phyloP scores from a whole-genome alignment of 75 land plant genomes.

The Azolla pinnata region DNA sequence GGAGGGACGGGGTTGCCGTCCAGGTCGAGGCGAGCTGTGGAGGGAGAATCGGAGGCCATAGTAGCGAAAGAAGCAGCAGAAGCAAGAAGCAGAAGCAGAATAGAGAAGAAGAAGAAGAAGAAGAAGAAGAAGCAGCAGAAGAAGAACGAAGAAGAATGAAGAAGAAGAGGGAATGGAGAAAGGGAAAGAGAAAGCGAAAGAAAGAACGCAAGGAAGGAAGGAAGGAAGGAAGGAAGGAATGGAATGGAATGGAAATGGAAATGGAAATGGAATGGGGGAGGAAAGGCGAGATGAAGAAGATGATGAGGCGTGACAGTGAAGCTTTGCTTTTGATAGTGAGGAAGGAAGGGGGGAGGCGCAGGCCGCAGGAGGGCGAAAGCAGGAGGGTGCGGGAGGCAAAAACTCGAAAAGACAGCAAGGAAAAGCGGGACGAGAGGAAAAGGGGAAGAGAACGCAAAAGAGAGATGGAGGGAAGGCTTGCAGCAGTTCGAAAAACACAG shows the following conservation, averaged over 20 bases:
- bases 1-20: constrained; percentile 55
- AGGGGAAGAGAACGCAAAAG: not conserved
- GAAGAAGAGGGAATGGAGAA: not conserved
- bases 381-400: not conserved
- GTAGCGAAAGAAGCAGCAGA: not conserved
- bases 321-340: too few relatives aligned
- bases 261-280: not conserved
- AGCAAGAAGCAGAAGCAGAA: not conserved
- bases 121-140: not conserved
- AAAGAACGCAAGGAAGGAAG: not conserved
- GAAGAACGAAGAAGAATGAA: not conserved
- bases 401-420: not conserved
- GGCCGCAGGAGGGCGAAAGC: not conserved
- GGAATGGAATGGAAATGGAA: not conserved
- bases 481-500: not conserved
- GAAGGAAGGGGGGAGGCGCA: not conserved
- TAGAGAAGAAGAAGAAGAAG: not conserved
- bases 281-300: not conserved
- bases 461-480: not conserved
- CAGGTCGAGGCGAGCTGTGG: constrained; percentile 39
- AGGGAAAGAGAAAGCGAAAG: not conserved
- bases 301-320: not conserved
- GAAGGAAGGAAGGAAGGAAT: not conserved
- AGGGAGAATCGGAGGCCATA: not conserved
- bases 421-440: not conserved